Evolutionary conservation across 2,329 filamentous ascomycete species (phyloP).

Genomic region (Paecilomyces fulvus): DNA sequence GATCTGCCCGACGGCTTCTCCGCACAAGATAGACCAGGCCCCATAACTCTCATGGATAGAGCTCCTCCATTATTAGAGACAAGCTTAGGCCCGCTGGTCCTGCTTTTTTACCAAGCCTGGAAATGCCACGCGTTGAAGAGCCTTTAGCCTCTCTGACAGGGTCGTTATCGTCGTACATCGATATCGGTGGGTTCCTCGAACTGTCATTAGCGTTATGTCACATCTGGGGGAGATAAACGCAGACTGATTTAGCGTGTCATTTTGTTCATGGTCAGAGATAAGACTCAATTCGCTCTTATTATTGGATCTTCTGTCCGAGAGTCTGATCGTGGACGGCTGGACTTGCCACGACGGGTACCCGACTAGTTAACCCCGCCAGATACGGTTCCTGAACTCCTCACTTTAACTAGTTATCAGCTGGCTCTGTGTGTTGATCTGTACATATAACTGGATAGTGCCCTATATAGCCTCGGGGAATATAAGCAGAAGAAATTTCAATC

Average conservation of each 20-base stretch:
- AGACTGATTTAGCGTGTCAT: conserved; percentile 1
- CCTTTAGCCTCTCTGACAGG: not conserved
- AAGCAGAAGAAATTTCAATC: not conserved
- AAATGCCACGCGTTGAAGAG: not conserved
- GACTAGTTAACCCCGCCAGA: not conserved
- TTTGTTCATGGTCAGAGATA: conserved; percentile 1
- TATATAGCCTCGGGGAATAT: not conserved
- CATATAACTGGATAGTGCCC: not conserved
- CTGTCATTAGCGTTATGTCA: not conserved
- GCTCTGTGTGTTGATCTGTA: not conserved
- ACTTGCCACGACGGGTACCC: conserved; percentile 15
- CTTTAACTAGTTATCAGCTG: not conserved
- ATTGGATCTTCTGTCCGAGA: not conserved
- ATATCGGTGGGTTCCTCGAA: not conserved
- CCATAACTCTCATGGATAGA: not conserved
- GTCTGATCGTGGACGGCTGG: conserved; percentile 8
- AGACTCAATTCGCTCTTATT: not conserved
- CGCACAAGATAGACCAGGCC: not conserved
- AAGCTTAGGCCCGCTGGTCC: not conserved
- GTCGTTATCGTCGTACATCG: not conserved
- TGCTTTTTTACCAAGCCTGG: not conserved
- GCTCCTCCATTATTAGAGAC: not conserved
- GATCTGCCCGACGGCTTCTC: not conserved
- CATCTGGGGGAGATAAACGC: not conserved
- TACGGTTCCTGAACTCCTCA: not conserved